Evolutionary conservation across 1,284 basidiomycete genomes (phyloP), one percentile per base, ranked within the genome.

Genomic region (Cryptococcus sp.): DNA sequence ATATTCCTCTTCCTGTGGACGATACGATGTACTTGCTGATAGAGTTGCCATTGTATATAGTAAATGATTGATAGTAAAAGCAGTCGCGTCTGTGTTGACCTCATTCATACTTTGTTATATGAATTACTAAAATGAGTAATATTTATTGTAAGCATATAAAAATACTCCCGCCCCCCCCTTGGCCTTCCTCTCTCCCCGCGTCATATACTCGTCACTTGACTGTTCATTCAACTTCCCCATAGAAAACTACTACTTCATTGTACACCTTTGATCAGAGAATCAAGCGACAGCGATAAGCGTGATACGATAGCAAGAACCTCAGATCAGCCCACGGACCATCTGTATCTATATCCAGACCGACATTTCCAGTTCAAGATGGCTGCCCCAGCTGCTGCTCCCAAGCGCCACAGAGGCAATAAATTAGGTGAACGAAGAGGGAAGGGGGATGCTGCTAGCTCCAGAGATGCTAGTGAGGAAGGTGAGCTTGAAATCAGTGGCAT

Each of bases 401-500:
- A 64, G 49, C 50, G 63, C 13, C 55, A 64, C 50, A 55, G 55
- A 18, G 51, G 62, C 21, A 67, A 67, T 31, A 32, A 54, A 22
- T 44, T 62, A 19, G 65, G 60, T 13, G 65, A 65, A 47, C 40
- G 60, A 34, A 54, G 65, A 25, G 53, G 49, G 21, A 49, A 54
- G 18, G 48, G 59, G 45, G 63, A 58, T 49, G 59, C 59, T 19
- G 61, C 59, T 25, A 69, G 68, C 45, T 73, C 71, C 23, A 60
- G 66, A 57, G 71, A 75, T 57, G 73, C 73, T 9, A 73, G 71
- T 50, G 73, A 73, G 47, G 73, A 75, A 54, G 73, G 70, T 73
- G 52, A 59, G 68, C 55, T 28, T 14, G 24, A 21, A 4, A 25
- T 16, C 21, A 22, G 23, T 31, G 32, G 46, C 11, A 21, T 10